A percentile compares a stretch with the other conserved stretches of the same genome.
Conservation (phyloP, 2,329 filamentous ascomycete species). For the Exserohilum rostratum region DNA sequence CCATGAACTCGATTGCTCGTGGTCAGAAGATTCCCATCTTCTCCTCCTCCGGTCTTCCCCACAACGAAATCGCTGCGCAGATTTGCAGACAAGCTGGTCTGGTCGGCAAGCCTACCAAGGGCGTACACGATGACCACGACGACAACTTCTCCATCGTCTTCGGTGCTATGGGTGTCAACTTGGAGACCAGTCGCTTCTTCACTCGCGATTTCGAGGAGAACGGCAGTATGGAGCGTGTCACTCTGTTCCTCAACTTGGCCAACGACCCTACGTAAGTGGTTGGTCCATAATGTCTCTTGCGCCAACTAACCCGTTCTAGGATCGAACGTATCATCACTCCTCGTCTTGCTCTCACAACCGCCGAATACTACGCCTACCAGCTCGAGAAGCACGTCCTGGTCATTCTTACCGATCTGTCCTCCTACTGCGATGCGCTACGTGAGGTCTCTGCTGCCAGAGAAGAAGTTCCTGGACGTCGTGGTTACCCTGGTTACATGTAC, state of each 20-base stretch:
- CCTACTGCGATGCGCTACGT: constrained; percentile 98
- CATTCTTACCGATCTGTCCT: constrained; percentile 96
- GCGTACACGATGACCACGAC: constrained; percentile 92
- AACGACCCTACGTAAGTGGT: constrained; percentile 90
- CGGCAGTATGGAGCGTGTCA: constrained; percentile 95
- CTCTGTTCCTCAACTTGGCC: constrained; percentile 97
- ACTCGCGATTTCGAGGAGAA: constrained; percentile 99
- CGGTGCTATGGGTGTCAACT: constrained; percentile 99
- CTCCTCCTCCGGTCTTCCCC: constrained; percentile 95
- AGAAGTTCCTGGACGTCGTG: constrained; percentile 98
- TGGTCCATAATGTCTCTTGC: neutral
- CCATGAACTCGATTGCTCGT: constrained; percentile 91
- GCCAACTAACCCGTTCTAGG: constrained; percentile 54
- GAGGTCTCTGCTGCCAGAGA: constrained; percentile 97
- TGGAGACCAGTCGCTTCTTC: constrained; percentile 99
- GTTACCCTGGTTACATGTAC: constrained; percentile 99
- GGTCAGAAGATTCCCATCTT: constrained; percentile 99
- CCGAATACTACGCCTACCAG: constrained; percentile 99
- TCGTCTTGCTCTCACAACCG: constrained; percentile 95
- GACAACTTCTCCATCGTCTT: constrained; percentile 99
- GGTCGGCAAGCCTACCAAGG: constrained; percentile 92
- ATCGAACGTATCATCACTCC: constrained; percentile 99
- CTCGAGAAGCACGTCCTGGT: constrained; percentile 99
- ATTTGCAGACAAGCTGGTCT: constrained; percentile 97
- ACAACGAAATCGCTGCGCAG: constrained; percentile 99